Conservation (phyloP, 1,284 basidiomycete species). For the Somion occarium region DNA sequence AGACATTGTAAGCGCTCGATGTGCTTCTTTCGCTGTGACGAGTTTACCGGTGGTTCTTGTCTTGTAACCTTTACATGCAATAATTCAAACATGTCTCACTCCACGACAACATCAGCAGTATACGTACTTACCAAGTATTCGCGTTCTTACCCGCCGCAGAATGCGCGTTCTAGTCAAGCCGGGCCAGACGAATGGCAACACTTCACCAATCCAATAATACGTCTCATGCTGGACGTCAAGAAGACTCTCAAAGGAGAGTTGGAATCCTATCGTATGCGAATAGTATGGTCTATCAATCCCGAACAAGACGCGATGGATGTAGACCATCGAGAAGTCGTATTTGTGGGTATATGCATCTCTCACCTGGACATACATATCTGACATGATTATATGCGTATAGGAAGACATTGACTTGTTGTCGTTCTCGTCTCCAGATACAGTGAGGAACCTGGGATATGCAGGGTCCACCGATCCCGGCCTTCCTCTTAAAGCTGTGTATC, state of each 20-base stretch:
- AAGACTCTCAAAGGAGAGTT: constrained; percentile 43
- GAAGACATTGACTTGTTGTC: constrained; percentile 70
- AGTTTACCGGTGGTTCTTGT: too few relatives aligned
- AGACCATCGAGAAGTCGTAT: constrained; percentile 50
- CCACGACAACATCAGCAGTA: constrained; percentile 51
- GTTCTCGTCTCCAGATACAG: constrained; percentile 53
- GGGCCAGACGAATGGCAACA: constrained; percentile 64
- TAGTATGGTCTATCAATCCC: constrained; percentile 55
- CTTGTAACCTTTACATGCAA: too few relatives aligned
- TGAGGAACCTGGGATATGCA: constrained; percentile 25
- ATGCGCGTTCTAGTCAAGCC: constrained; percentile 16
- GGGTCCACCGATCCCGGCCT: constrained; percentile 37
- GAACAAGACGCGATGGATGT: constrained; percentile 26
- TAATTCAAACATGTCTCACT: constrained; percentile 19
- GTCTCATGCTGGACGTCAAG: constrained; percentile 56
- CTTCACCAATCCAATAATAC: constrained; percentile 63
- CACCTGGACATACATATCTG: constrained; percentile 10
- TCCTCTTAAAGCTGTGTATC: constrained; percentile 72
- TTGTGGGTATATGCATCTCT: constrained; percentile 35
- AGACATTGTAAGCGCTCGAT: too few relatives aligned
- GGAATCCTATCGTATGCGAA: constrained; percentile 56
- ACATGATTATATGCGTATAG: too few relatives aligned
- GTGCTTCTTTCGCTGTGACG: too few relatives aligned
- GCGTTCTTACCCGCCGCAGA: constrained; percentile 43
- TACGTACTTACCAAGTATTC: constrained; percentile 65